Conservation (phyloP, 2,329 filamentous ascomycete species). For the Emergomyces africanus region DNA sequence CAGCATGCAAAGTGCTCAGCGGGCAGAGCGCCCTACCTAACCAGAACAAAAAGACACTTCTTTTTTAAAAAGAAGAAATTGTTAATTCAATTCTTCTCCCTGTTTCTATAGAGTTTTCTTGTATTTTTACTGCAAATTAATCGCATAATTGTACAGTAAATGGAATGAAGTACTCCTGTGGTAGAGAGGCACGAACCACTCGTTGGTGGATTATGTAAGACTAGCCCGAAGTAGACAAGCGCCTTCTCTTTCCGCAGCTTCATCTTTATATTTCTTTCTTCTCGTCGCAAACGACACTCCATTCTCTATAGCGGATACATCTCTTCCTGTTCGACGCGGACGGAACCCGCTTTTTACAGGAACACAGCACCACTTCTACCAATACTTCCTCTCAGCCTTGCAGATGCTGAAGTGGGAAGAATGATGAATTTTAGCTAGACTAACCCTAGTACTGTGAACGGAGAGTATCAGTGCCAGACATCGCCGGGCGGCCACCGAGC, state of each 20-base stretch:
- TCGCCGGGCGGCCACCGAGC: not conserved
- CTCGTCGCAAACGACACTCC: not conserved
- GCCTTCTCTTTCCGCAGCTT: not conserved
- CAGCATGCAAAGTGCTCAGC: too few relatives aligned
- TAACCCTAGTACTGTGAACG: not conserved
- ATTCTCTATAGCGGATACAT: not conserved
- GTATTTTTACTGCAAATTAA: too few relatives aligned
- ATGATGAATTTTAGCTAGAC: not conserved
- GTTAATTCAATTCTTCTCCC: too few relatives aligned
- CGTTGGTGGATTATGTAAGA: not conserved
- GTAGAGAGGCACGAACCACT: too few relatives aligned
- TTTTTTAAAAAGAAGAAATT: too few relatives aligned
- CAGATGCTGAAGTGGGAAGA: constrained; percentile 3
- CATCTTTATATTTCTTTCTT: not conserved
- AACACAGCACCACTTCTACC: not conserved
- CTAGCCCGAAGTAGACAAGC: not conserved
- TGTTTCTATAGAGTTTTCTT: too few relatives aligned
- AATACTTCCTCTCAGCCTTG: not conserved
- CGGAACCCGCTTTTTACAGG: not conserved
- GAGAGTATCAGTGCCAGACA: not conserved
- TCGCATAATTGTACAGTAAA: too few relatives aligned
- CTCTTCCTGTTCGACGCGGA: not conserved
- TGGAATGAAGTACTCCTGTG: too few relatives aligned
- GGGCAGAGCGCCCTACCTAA: too few relatives aligned
- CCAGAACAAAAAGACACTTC: too few relatives aligned